Base-by-base conservation (phyloP, 2,329 filamentous ascomycete species). In the Juglanconis sp. region DNA sequence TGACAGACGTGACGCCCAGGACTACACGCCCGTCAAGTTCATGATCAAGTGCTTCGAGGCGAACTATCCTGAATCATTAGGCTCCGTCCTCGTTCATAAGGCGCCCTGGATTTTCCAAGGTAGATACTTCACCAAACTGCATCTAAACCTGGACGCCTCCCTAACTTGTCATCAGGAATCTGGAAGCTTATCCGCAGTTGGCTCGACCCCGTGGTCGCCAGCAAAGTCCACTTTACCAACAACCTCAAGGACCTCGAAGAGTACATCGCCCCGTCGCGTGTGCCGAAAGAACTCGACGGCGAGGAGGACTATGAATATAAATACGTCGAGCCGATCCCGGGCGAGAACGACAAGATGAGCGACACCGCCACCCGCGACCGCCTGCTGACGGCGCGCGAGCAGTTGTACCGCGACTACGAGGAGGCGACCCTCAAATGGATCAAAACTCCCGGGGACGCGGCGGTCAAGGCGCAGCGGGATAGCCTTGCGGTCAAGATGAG, bases 11-110 rank as follows among this genome's bases (percentile, higher is more conserved):
- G 68, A 70, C 42, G 73, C 60, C 38, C 59, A 89, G 87, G 95
- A 99, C 74, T 98, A 98, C 73, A 86, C 90, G 0, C 94, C 95
- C 1, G 91, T 99, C 60, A 99, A 96, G 71, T 99, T 98, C 77
- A 97, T 99, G 89, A 97, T 99, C 75, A 96, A 96, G 75, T 96
- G 93, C 74, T 99, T 99, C 71, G 95, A 99, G 77, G 95, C 95
- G 62, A 98, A 99, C 73, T 99, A 98, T 68, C 95, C 95, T 0
- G 95, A 99, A 74, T 94, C 87, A 52, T 82, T 99, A 1, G 95
- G 94, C 34, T 84, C 89, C 2, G 91, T 98, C 3, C 83, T 98
- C 50, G 91, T 99, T 42, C 95, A 99, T 80, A 96, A 96, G 74
- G 88, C 95, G 0, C 95, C 95, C 3, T 99, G 95, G 95, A 79